Conservation (phyloP, 2,329 filamentous ascomycete genomes). For the Delphinella strobiligena region DNA sequence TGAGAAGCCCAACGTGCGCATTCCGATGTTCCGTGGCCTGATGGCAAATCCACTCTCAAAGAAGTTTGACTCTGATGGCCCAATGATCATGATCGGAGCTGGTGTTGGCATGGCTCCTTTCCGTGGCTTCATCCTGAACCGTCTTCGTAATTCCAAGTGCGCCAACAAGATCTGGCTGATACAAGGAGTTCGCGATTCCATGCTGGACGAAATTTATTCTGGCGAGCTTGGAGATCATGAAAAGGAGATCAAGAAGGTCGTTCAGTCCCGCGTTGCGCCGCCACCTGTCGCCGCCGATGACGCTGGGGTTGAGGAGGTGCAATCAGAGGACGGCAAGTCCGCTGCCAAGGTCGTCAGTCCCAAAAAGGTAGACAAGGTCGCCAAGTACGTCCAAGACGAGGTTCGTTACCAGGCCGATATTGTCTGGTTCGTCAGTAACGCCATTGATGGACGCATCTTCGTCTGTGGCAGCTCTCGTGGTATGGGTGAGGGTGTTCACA, state of each 20-base stretch:
- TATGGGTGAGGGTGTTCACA: slow-evolving; percentile 94
- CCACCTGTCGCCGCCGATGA: slow-evolving; percentile 17
- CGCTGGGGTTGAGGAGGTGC: slow-evolving; percentile 13
- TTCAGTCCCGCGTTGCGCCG: slow-evolving; percentile 28
- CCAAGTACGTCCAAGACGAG: slow-evolving; percentile 92
- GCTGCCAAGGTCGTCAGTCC: slow-evolving; percentile 64
- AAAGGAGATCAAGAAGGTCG: slow-evolving; percentile 37
- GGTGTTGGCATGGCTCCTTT: slow-evolving; percentile 92
- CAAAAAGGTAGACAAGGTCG: slow-evolving; percentile 50
- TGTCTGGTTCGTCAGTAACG: slow-evolving; percentile 97
- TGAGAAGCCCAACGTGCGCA: slow-evolving; percentile 50
- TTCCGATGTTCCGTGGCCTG: slow-evolving; percentile 96
- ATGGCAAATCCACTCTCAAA: slow-evolving; percentile 94
- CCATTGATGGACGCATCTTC: slow-evolving; percentile 89
- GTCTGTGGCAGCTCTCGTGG: slow-evolving; percentile 92
- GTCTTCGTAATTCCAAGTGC: slow-evolving; percentile 86
- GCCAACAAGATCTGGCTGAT: slow-evolving; percentile 97
- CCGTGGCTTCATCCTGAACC: slow-evolving; percentile 90
- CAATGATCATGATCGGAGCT: slow-evolving; percentile 94
- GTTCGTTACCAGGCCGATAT: slow-evolving; percentile 82
- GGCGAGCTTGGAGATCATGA: slow-evolving; percentile 95
- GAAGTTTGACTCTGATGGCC: slow-evolving; percentile 84
- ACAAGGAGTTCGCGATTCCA: slow-evolving; percentile 84
- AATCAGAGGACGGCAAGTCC: slow-evolving; percentile 40
- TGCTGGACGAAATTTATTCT: slow-evolving; percentile 90